Evolutionary conservation across 441 rosid species (phyloP).

Genomic region (Melastoma candidum): DNA sequence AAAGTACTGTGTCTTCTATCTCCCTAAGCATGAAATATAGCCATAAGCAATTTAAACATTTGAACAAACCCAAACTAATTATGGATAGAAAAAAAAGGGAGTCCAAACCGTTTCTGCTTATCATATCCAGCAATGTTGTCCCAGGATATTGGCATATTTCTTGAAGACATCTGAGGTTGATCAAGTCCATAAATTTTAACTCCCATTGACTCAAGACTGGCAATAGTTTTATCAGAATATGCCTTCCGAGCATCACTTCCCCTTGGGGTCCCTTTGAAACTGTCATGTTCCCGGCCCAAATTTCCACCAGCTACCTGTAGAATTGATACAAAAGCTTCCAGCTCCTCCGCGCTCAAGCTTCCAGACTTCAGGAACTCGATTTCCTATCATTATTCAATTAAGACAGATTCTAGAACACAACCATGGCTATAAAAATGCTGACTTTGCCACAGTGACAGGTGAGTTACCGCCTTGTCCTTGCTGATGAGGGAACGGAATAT

Average conservation of each 20-base stretch:
- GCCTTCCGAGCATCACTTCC: conserved; percentile 30
- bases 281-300: conserved; percentile 27
- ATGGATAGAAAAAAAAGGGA: neutral
- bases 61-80: conserved; percentile 10
- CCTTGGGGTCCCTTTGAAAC: conserved; percentile 27
- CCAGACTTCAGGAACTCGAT: conserved; percentile 82
- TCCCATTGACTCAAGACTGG: conserved; percentile 75
- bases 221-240: conserved; percentile 40
- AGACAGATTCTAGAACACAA: too few relatives aligned
- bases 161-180: conserved; percentile 31
- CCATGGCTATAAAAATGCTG: too few relatives aligned
- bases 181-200: conserved; percentile 79
- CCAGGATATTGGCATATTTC: conserved; percentile 59
- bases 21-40: conserved; percentile 35
- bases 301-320: conserved; percentile 56
- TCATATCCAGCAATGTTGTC: conserved; percentile 90
- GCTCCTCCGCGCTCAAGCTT: conserved; percentile 62
- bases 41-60: too few relatives aligned
- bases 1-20: conserved; percentile 80
- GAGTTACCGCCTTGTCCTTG: conserved; percentile 56
- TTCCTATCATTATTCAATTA: conserved; percentile 37
- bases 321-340: conserved; percentile 76
- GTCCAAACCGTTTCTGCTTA: conserved; percentile 69
- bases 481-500: conserved; percentile 67
- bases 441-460: conserved; percentile 3